A percentile compares a stretch with the other conserved stretches of the same genome.
Conservation (phyloP, 306 rosid species). For the Cicer yamashitae region DNA sequence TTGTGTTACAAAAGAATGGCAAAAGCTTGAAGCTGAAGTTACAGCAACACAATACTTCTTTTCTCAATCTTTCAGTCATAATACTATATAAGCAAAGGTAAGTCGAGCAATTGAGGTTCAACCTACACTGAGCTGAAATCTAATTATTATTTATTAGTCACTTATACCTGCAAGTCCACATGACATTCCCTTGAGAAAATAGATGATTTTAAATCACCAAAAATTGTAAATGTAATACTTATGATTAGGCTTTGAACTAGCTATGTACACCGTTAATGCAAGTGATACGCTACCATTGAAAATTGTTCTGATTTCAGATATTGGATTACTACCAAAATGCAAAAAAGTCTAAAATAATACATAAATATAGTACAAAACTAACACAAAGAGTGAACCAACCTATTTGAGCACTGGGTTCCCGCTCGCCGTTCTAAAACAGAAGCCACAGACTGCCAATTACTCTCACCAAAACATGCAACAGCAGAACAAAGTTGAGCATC, state of each 20-base stretch:
- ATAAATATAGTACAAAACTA: constrained; percentile 8
- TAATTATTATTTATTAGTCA: constrained; percentile 22
- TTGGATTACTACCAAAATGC: background rate
- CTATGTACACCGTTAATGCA: background rate
- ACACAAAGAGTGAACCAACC: constrained; percentile 61
- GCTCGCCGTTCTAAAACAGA: constrained; percentile 82
- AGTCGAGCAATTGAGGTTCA: constrained; percentile 6
- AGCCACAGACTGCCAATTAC: constrained; percentile 89
- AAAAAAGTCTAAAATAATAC: constrained; percentile 1
- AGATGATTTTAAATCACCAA: constrained; percentile 17
- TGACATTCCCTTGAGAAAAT: background rate
- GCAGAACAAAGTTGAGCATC: constrained; percentile 80
- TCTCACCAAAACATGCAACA: constrained; percentile 65
- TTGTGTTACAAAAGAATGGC: background rate
- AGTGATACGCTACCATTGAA: background rate
- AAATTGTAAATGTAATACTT: constrained; percentile 20
- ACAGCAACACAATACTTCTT: background rate
- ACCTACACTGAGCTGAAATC: constrained; percentile 33
- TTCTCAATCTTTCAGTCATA: constrained; percentile 24
- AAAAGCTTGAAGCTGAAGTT: constrained; percentile 1
- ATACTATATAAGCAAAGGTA: constrained; percentile 20
- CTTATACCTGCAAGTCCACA: constrained; percentile 8
- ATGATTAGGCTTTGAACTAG: background rate
- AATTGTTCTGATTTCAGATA: constrained; percentile 18
- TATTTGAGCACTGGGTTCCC: constrained; percentile 96